Evolutionary conservation across 306 rosid species (phyloP), one percentile per base, ranked within the genome.

Genomic region (Canavalia ensiformis): DNA sequence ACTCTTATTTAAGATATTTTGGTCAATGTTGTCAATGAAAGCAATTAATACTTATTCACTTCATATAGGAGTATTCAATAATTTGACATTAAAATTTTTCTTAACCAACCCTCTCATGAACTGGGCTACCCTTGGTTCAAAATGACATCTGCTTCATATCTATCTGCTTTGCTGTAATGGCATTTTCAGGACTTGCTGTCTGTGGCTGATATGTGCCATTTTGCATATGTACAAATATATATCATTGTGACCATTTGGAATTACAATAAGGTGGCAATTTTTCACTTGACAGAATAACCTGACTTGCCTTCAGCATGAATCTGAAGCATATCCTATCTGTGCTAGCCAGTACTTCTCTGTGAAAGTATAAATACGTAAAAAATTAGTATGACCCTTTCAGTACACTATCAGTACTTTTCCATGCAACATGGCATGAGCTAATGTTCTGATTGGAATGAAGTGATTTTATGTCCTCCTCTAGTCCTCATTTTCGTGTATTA

Each of bases 381-480:
- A n/a, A 13, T 18, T 59, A 30, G 31, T 31, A 8, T 31, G 33
- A 59, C 6, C 66, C 41, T 8, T 33, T 31, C 66, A 59, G 66
- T 33, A 5, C 66, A 8, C 25, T 18, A 18, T 18, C 25, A 18
- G 0, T 18, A 18, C 25, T 18, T 18, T 18, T 18, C 25, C 25
- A 18, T 18, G 25, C 25, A 37, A 44, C 6, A 67, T 67, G 51
- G 56, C 39, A 42, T 42, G 54, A 42, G 2, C 54, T 42, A 68
- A 41, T 59, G n/a, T 9, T 56, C 28, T 6, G 9, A 25, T 9
- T 7, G 52, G 52, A 50, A 50, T 50, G 5, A 29, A 66, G 25
- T n/a, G 35, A 50, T 77, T 51, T 11, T 67, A 42, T 67, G 11
- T 46, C 66, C 62, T 52, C 12, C 45, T 65, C 31, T 42, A 18